A percentile compares a stretch with the other conserved stretches of the same genome.
Evolutionary conservation across 345 rosid species (phyloP).

Genomic region (Gossypium sturtianum): DNA sequence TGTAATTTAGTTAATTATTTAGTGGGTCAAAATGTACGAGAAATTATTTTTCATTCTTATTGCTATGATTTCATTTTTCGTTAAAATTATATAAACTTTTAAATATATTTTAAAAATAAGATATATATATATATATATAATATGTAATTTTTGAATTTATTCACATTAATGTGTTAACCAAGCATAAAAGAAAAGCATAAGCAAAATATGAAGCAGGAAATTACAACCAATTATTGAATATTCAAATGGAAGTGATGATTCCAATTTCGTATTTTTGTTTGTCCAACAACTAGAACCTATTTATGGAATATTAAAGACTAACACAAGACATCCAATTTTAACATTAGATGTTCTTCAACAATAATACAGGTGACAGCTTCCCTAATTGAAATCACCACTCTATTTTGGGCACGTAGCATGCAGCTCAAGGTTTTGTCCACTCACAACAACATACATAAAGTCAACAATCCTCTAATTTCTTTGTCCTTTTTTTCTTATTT

Average conservation of each 20-base stretch:
- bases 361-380: background rate
- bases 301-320: background rate
- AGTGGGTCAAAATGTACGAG: too few species aligned
- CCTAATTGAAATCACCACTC: slow-evolving; percentile 13
- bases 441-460: slow-evolving; percentile 13
- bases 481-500: background rate
- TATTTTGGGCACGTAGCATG: slow-evolving; percentile 16
- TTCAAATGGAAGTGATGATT: background rate
- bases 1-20: too few species aligned
- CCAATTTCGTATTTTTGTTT: background rate
- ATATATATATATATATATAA: background rate
- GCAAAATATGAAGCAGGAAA: background rate
- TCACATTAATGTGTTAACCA: background rate
- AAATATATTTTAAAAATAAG: background rate
- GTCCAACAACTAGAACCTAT: background rate
- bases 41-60: too few species aligned
- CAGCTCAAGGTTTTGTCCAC: slow-evolving; percentile 4
- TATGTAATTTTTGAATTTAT: background rate
- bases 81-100: too few species aligned
- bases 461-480: slow-evolving; percentile 19
- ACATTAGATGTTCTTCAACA: background rate
- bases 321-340: background rate
- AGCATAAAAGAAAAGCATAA: background rate
- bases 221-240: background rate
- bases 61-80: too few species aligned